phyloP scores from a whole-genome alignment of 225 moss, liverwort and hornwort genomes.

The Takakia lepidozioides region DNA sequence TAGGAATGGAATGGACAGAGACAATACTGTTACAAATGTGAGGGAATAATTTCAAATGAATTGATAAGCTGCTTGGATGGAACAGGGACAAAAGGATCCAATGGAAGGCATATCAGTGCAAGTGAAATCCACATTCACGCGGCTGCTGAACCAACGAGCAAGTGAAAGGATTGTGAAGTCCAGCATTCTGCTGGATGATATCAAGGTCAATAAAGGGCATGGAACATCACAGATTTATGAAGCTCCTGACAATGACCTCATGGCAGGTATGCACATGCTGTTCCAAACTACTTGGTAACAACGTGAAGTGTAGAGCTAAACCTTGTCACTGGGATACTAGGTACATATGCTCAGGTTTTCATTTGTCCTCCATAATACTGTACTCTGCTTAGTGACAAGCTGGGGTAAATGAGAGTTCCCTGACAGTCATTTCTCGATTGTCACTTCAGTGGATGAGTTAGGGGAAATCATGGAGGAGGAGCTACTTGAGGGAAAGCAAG shows the following conservation, averaged over 20 bases:
- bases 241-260: not conserved
- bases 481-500: not conserved
- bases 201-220: slow-evolving; percentile 2
- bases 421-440: not conserved
- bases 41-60: too few relatives aligned
- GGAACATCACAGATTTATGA: not conserved
- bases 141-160: slow-evolving; percentile 6
- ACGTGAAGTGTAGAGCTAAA: not conserved
- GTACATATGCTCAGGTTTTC: not conserved
- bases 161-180: slow-evolving; percentile 5
- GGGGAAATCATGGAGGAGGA: slow-evolving; percentile 1
- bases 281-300: not conserved
- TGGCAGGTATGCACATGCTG: not conserved
- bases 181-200: slow-evolving; percentile 5
- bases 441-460: not conserved
- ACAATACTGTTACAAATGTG: too few relatives aligned
- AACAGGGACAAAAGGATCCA: slow-evolving; percentile 5
- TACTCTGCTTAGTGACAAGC: not conserved
- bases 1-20: too few relatives aligned
- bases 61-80: too few relatives aligned
- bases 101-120: slow-evolving; percentile 7
- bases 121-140: slow-evolving; percentile 9
- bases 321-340: not conserved
- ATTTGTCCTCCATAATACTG: not conserved
- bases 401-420: not conserved